phyloP scores from a whole-genome alignment of 257 asterid species.

The Leptodermis oblonga region DNA sequence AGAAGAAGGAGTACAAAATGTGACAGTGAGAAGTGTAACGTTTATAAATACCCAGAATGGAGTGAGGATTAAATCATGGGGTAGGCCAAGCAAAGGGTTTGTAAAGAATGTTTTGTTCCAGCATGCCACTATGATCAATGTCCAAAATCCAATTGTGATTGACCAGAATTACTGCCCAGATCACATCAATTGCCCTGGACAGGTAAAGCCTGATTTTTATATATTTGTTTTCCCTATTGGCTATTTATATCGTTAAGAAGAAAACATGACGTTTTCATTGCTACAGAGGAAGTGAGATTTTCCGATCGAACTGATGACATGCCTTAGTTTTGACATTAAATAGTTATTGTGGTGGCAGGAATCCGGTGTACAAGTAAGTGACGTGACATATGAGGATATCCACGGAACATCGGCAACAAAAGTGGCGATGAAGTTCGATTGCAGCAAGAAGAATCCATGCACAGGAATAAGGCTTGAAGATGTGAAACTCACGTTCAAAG shows the following conservation, averaged over 20 bases:
- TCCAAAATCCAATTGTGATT: constrained; percentile 56
- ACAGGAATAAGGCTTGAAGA: constrained; percentile 31
- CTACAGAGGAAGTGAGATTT: no score
- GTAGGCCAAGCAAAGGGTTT: constrained; percentile 57
- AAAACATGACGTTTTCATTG: no score
- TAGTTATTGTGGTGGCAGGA: constrained; percentile 19
- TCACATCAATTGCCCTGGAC: constrained; percentile 39
- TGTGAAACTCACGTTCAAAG: constrained; percentile 35
- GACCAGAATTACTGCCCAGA: constrained; percentile 68
- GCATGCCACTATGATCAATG: constrained; percentile 47
- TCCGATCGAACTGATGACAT: no score
- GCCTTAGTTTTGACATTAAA: no score
- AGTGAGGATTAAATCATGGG: constrained; percentile 57
- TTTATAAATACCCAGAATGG: constrained; percentile 52
- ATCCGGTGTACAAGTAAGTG: constrained; percentile 55
- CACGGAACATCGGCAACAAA: constrained; percentile 61
- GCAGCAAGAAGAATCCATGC: constrained; percentile 58
- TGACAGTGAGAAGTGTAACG: constrained; percentile 36
- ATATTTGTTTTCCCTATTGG: no score
- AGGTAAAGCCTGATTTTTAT: no score
- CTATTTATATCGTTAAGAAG: no score
- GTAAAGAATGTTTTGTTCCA: constrained; percentile 41
- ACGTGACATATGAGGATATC: constrained; percentile 42
- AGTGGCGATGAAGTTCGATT: constrained; percentile 56
- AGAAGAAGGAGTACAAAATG: constrained; percentile 55